Evolutionary conservation across 1,284 basidiomycete genomes (phyloP).

Genomic region (Takashimella koratensis): DNA sequence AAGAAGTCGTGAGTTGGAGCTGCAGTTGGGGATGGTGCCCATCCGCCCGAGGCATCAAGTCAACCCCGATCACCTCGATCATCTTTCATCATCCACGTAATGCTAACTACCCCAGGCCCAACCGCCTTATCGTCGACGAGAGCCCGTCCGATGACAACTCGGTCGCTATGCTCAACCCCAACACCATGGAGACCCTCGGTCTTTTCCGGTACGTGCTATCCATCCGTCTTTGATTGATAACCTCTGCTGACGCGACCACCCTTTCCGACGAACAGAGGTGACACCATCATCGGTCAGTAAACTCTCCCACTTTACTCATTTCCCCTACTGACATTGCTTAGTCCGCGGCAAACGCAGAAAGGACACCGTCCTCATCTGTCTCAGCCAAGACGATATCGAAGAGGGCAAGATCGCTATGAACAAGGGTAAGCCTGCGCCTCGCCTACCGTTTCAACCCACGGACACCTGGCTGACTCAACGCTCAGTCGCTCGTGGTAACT

Average conservation of each 20-base stretch:
- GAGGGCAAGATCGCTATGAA: conserved; percentile 98
- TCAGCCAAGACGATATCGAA: conserved; percentile 93
- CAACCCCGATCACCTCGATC: not conserved
- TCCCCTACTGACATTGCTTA: conserved; percentile 34
- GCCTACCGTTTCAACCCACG: not conserved
- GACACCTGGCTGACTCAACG: conserved; percentile 2
- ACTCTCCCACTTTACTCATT: not conserved
- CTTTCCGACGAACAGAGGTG: no score
- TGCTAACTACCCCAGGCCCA: conserved; percentile 60
- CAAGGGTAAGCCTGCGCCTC: conserved; percentile 57
- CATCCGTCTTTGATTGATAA: not conserved
- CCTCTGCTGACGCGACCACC: conserved; percentile 1
- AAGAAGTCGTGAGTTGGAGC: conserved; percentile 87
- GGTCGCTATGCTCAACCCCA: conserved; percentile 92
- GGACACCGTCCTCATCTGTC: conserved; percentile 91
- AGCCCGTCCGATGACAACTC: conserved; percentile 77
- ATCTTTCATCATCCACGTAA: not conserved
- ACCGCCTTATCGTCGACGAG: conserved; percentile 92
- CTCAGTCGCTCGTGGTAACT: conserved; percentile 89
- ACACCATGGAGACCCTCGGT: conserved; percentile 91
- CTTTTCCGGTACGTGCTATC: conserved; percentile 72
- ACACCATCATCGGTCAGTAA: conserved; percentile 43
- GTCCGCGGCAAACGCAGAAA: conserved; percentile 85
- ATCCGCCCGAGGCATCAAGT: not conserved
- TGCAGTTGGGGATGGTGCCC: no score